Percentiles rank a stretch among this genome's conserved stretches.
phyloP scores from a whole-genome alignment of 2,329 filamentous ascomycete genomes.

The Arachnomyces sp. region DNA sequence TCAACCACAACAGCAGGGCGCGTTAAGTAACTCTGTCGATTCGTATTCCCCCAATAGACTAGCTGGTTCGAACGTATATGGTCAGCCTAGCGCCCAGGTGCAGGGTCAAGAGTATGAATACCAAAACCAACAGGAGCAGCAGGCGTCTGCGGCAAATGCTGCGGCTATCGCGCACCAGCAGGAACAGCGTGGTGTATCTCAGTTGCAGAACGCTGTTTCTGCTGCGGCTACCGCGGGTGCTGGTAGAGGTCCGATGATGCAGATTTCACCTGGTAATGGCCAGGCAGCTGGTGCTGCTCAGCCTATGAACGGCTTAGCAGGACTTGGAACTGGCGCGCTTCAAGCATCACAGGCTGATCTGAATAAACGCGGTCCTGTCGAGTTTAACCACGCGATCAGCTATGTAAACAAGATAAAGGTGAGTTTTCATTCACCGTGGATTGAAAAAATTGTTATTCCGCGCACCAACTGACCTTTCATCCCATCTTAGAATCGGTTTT shows the following conservation, averaged over 20 bases:
- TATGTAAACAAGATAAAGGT: constrained; percentile 99
- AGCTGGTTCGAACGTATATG: constrained; percentile 28
- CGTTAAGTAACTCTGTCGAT: constrained; percentile 19
- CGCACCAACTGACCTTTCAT: constrained; percentile 4
- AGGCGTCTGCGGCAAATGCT: constrained; percentile 35
- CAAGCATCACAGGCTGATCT: constrained; percentile 46
- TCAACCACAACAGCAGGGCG: constrained; percentile 19
- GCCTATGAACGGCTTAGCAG: constrained; percentile 53
- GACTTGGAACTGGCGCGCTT: constrained; percentile 50
- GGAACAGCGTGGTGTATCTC: constrained; percentile 57
- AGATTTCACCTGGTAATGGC: constrained; percentile 36
- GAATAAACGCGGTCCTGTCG: constrained; percentile 87
- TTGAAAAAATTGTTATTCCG: background rate
- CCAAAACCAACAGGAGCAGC: constrained; percentile 36
- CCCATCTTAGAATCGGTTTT: constrained; percentile 72
- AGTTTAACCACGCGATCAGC: constrained; percentile 98
- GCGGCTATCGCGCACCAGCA: constrained; percentile 49
- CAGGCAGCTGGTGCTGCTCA: constrained; percentile 39
- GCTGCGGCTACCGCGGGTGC: constrained; percentile 46
- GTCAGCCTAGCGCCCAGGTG: constrained; percentile 27
- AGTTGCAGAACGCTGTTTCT: constrained; percentile 57
- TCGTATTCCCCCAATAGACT: constrained; percentile 35
- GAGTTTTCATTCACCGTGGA: constrained; percentile 21
- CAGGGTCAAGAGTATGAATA: constrained; percentile 38
- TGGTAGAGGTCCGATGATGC: constrained; percentile 42